These are phyloP conservation scores for Phytophthora podocarpi DNA, from an alignment of 352 stramenopile genomes.

Conservation along the genomic window DNA sequence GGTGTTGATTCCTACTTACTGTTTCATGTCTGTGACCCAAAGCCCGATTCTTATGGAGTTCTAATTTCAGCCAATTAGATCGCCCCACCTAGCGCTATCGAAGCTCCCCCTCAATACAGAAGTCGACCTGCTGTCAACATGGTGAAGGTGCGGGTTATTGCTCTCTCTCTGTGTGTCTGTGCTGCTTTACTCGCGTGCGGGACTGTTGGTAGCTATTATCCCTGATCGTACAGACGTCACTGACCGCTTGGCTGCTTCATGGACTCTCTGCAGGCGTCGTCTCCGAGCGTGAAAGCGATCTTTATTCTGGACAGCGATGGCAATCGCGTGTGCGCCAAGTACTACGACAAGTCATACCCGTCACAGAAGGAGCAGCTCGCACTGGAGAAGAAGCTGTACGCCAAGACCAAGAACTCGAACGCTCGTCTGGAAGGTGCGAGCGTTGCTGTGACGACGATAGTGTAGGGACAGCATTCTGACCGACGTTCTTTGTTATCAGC, in stretches of 20 bases:
- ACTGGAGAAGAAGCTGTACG: constrained; percentile 91
- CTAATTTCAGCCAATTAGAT: constrained; percentile 58
- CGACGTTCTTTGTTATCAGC: constrained; percentile 38
- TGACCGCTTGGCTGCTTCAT: constrained; percentile 14
- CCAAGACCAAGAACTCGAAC: constrained; percentile 91
- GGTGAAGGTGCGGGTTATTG: constrained; percentile 58
- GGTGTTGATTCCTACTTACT: too few species aligned
- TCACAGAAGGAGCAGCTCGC: constrained; percentile 85
- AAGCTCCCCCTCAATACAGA: constrained; percentile 19
- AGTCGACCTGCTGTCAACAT: constrained; percentile 31
- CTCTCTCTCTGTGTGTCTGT: constrained; percentile 4
- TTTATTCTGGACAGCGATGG: constrained; percentile 90
- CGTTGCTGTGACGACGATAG: not conserved
- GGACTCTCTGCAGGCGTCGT: constrained; percentile 45
- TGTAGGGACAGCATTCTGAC: not conserved
- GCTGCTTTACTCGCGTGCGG: not conserved
- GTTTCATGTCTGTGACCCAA: too few species aligned
- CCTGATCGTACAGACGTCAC: not conserved
- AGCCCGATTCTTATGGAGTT: too few species aligned
- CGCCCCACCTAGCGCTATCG: constrained; percentile 45
- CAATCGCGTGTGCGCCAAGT: constrained; percentile 91
- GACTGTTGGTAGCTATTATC: not conserved
- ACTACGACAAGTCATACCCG: constrained; percentile 91
- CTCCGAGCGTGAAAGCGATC: constrained; percentile 88
- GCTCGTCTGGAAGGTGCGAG: constrained; percentile 78